Evolutionary conservation across 1,139 yeast species (phyloP), one percentile per base, ranked within the genome.

Genomic region (Blastobotrys elegans): DNA sequence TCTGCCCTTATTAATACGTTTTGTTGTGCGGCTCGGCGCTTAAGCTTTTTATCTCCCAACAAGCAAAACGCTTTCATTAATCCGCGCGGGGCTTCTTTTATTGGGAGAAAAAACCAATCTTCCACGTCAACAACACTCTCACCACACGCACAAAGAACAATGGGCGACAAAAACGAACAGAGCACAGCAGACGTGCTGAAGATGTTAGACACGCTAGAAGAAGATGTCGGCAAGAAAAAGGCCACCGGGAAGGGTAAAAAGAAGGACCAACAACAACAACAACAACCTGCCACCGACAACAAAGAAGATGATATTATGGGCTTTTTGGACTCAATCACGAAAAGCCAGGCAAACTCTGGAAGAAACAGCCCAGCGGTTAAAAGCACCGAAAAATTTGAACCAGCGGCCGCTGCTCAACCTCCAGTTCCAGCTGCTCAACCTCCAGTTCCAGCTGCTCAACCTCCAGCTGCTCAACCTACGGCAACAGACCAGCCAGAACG

Each of bases 261-360:
- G 39, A 34, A 16, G 16, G 29, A 29, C 20, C 26, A 47, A 40
- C 46, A 50, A 45, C 50, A 45, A 58, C 58, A n/a, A 55, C 62
- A 21, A 59, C 56, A 16, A 77, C 74, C 42, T 74, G 77, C 40
- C 80, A 80, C 51, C 84, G 80, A 32, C 96, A 77, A 75, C 43
- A 74, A 77, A 40, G 80, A 80, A 51, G 84, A 80, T 31, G 97
- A 90, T 56, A 81, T 92, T 40, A 71, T 90, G 61, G 95, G 87
- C 32, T 90, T 92, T 59, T 71, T 92, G 53, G 96, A 90, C 62
- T 95, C 90, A 61, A 71, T 92, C 39, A 62, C 70, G 27, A 57
- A 58, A 46, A 50, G 53, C 24, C 51, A 50, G 22, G 52, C 55
- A 8, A 49, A 55, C 20, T 54, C 63, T 16, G 59, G 59, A 17